Base-by-base conservation (phyloP, 805 yeast genomes). In the Candida taoyuanica region DNA sequence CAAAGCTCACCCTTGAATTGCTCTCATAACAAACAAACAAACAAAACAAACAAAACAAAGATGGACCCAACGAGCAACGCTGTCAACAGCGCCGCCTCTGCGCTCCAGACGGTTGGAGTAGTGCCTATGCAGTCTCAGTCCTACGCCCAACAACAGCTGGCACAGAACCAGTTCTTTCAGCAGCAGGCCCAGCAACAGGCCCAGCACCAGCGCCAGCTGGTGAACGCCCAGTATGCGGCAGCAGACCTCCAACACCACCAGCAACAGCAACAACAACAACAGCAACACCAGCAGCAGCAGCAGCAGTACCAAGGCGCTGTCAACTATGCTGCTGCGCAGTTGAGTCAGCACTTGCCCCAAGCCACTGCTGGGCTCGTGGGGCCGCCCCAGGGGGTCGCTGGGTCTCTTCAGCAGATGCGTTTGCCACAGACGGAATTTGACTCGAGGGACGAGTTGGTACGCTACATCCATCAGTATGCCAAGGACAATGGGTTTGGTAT, bases 401-500 rank as follows among this genome's bases (percentile, higher is more conserved):
- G 42, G 20, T 40, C 50, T 5, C 40, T 55, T 31, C 54, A 49
- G 25, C 50, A 52, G 14, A 33, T 50, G 37, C 44, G 45, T 18
- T 49, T 55, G 8, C 60, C 60, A 13, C 53, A 46, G 34, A 33
- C 49, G 1, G 60, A 55, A 29, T 55, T 55, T 29, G 24, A 17
- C 11, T 14, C 51, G 7, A 47, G 58, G 32, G 49, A 53, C 3
- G 53, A 52, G 29, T 33, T 55, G 21, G 48, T 54, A 17, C 28
- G 47, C 3, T 55, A 55, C 32, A 52, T 55, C 35, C 60, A 54
- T 33, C 49, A 44, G 20, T 55, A 54, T 34, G 60, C 60, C 8
- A 53, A 54, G 42, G 53, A 51, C 19, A 53, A 55, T 37, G 60
- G 60, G 3, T 55, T 55, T 34, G 60, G 60, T 42, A 55, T 55